phyloP scores from a whole-genome alignment of 2,329 filamentous ascomycete genomes.

The Calonectria henricotiae region DNA sequence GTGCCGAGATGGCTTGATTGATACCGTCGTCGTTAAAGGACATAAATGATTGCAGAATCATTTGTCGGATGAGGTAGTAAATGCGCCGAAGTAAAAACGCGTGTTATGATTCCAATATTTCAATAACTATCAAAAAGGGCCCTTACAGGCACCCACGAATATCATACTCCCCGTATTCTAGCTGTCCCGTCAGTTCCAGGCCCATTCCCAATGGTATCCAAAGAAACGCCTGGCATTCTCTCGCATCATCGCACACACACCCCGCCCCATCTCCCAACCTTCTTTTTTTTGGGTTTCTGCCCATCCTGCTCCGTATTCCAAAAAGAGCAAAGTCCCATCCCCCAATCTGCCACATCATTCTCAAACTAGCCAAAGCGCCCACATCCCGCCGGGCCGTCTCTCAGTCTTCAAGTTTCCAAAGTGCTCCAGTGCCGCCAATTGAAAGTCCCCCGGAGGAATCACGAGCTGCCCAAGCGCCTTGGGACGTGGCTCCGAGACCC shows the following conservation, averaged over 20 bases:
- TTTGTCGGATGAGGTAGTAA: neutral
- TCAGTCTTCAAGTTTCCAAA: conserved; percentile 13
- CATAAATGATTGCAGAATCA: conserved; percentile 13
- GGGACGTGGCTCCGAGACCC: conserved; percentile 44
- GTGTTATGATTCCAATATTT: conserved; percentile 26
- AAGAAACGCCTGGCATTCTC: conserved; percentile 34
- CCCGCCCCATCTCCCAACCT: conserved; percentile 23
- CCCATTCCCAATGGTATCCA: conserved; percentile 31
- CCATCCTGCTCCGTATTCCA: conserved; percentile 4
- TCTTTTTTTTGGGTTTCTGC: conserved; percentile 10
- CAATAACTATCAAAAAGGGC: conserved; percentile 30
- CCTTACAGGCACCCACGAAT: conserved; percentile 23
- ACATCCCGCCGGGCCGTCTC: conserved; percentile 23
- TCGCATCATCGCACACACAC: conserved; percentile 31
- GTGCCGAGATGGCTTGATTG: neutral
- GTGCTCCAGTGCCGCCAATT: conserved; percentile 18
- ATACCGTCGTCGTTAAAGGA: neutral
- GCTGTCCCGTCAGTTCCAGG: conserved; percentile 29
- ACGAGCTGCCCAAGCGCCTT: conserved; percentile 42
- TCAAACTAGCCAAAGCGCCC: conserved; percentile 16
- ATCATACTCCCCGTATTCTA: conserved; percentile 36
- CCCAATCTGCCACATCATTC: conserved; percentile 34
- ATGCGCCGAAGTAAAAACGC: neutral
- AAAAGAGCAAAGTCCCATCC: conserved; percentile 18
- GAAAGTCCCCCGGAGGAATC: conserved; percentile 38